Base-by-base conservation (phyloP, 2,329 filamentous ascomycete species). In the Colletotrichum liriopes region DNA sequence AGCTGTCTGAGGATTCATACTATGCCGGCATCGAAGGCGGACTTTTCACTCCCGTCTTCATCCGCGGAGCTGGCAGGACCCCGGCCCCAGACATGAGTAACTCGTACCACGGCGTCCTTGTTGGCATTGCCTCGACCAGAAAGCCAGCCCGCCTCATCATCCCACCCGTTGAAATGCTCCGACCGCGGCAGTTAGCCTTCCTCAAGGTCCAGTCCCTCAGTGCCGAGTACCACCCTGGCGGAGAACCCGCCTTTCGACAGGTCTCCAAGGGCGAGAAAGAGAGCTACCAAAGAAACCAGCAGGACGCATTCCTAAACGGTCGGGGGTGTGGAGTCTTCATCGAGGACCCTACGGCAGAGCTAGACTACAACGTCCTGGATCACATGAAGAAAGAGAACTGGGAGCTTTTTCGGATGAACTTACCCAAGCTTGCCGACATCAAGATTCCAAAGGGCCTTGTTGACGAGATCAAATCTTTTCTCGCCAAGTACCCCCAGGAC, bases 121-220 rank as follows among this genome's bases (percentile, higher is more conserved):
- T 23, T 0, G 49, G 37, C 37, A 8, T 20, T 0, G 23, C 37
- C 32, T 29, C 26, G 8, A 54, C 51, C 2, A 20, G 20, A 6
- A 8, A 29, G 26, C 0, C 5, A 16, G 43, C n/a, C 0, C 7
- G 18, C 20, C 18, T 66, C 45, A 11, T 41, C 9, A 12, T 66
- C 18, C 54, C 54, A 3, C 64, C 64, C 8, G 47, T 56, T 43
- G 64, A 67, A 12, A 67, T 60, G 64, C 55, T 67, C 16, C 55
- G 55, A 7, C 54, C 64, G 1, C 5, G 37, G 1, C 64, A 67
- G 32, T 37, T 67, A 5, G 11, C 47, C 55, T 60, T 52, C 20
- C 35, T 60, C 1, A 60, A 67, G 35, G 29, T 35, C 18, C 51
- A 35, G 51, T 54, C 51, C 51, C 51, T 54, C 29, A 29, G 51